Evolutionary conservation across 2,329 filamentous ascomycete species (phyloP), one percentile per base, ranked within the genome.

Genomic region (Didymosphaeria variabile): DNA sequence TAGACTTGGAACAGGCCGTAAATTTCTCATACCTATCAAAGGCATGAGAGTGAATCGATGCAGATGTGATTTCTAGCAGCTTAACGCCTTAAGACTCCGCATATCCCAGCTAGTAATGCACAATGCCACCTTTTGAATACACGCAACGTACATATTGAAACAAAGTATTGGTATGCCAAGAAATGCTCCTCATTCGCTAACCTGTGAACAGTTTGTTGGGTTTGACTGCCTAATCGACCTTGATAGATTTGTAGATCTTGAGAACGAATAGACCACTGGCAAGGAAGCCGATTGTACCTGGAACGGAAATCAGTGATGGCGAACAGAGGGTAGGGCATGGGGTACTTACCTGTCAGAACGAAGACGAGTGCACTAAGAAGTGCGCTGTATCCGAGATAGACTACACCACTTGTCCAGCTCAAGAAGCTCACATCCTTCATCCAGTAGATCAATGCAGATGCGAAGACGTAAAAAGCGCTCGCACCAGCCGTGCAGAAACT

Each of bases 181-280:
- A 32, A 32, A 54, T 38, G 23, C 23, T 29, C 17, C 49, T 36
- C 36, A 10, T 26, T 42, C 45, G 34, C 38, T 45, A 17, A 29
- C 34, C 19, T 23, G 44, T 17, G 52, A 12, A 29, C 42, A 42
- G 10, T 40, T 53, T 26, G 10, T 17, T 19, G 12, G 13, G 8
- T 42, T 13, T n/a, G 19, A 12, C 13, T n/a, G 42, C 5, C 80
- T 79, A 99, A 77, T 99, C 95, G 67, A 99, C 93, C 84, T 99
- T 99, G 82, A 99, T 97, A n/a, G 94, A 97, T 26, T 88, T 84
- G 79, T 99, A 99, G 63, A 99, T 99, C 78, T 91, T 94, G 68
- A 92, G 88, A 56, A 97, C 91, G 77, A 99, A 99, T 76, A 91
- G 87, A 92, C 94, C 98, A 77, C 93, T 96, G 9, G 95, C 89